Conservation (phyloP, 257 asterid species). For the Leonotis leonurus region DNA sequence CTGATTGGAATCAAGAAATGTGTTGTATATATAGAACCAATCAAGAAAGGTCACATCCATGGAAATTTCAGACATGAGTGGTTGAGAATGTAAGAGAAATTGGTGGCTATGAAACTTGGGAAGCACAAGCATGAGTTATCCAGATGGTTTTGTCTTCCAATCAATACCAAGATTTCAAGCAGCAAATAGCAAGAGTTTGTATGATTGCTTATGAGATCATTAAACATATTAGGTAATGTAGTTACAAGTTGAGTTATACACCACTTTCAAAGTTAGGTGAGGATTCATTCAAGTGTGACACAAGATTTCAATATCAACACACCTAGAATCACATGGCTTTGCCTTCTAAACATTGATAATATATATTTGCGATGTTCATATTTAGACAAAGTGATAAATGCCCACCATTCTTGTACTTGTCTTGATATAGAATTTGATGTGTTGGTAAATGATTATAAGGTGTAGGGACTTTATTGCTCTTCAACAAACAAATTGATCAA, state of each 20-base stretch:
- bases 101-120: background rate
- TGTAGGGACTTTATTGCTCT: no score
- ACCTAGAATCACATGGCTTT: background rate
- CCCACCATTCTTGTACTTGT: background rate
- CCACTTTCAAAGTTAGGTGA: background rate
- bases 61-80: no score
- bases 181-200: background rate
- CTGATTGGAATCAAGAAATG: background rate
- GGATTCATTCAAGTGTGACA: background rate
- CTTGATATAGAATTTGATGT: no score
- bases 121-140: constrained; percentile 12
- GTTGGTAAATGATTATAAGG: no score
- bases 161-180: background rate
- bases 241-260: no score
- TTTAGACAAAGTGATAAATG: background rate
- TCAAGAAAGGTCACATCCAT: background rate
- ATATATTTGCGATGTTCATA: background rate
- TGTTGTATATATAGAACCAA: background rate
- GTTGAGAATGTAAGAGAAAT: no score
- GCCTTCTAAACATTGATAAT: background rate
- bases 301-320: background rate
- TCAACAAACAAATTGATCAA: no score
- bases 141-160: constrained; percentile 20
- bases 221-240: background rate
- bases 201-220: background rate